Evolutionary conservation across 768 basidiomycete genomes (phyloP).

Genomic region (Kondoa malvinella): DNA sequence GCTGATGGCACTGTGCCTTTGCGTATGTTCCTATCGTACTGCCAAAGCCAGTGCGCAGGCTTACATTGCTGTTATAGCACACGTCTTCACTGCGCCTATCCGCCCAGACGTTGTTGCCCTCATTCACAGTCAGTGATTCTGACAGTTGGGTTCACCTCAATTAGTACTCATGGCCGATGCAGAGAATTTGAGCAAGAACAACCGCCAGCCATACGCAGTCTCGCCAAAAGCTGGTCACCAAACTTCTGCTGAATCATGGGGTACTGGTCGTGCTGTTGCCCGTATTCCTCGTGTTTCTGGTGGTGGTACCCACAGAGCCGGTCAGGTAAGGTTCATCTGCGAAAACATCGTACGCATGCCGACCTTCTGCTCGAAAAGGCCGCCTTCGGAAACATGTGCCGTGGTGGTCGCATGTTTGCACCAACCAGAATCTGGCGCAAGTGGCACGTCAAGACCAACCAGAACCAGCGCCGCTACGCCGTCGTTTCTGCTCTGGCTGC

Average conservation of each 20-base stretch:
- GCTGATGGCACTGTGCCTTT: slow-evolving; percentile 1
- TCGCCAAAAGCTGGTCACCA: slow-evolving; percentile 97
- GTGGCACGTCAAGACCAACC: slow-evolving; percentile 99
- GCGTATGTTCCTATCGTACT: neutral
- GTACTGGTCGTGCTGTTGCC: slow-evolving; percentile 98
- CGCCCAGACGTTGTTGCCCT: slow-evolving; percentile 94
- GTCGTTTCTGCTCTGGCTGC: slow-evolving; percentile 95
- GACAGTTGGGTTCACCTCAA: neutral
- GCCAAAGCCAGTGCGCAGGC: neutral
- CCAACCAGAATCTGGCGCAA: slow-evolving; percentile 99
- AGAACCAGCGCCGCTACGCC: slow-evolving; percentile 96
- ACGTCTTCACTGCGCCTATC: slow-evolving; percentile 94
- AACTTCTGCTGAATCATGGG: slow-evolving; percentile 98
- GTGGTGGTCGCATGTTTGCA: slow-evolving; percentile 99
- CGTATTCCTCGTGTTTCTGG: slow-evolving; percentile 99
- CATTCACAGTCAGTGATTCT: slow-evolving; percentile 70
- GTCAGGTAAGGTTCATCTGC: slow-evolving; percentile 46
- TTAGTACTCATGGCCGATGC: slow-evolving; percentile 18
- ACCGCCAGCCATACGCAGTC: slow-evolving; percentile 89
- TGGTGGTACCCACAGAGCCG: slow-evolving; percentile 94
- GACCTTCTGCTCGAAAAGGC: slow-evolving; percentile 39
- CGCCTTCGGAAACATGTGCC: slow-evolving; percentile 99
- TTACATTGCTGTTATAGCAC: slow-evolving; percentile 3
- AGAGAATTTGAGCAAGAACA: slow-evolving; percentile 98
- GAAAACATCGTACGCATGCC: neutral